Evolutionary conservation across 345 rosid species (phyloP).

Genomic region (Hibiscus trionum): DNA sequence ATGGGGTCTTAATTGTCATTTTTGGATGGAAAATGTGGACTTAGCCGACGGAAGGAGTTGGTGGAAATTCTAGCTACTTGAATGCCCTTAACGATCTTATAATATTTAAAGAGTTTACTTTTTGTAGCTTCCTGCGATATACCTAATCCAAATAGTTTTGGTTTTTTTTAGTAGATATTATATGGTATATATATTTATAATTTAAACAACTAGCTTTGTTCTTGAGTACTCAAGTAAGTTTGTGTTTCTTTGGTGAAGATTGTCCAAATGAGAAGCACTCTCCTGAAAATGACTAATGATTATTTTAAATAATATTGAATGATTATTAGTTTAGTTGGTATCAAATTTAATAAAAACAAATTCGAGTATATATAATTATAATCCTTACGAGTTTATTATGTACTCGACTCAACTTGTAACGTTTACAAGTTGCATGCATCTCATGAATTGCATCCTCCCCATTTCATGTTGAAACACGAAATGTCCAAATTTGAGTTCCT

Average conservation of each 20-base stretch:
- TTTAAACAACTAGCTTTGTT: neutral
- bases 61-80: slow-evolving; percentile 23
- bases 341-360: too few relatives aligned
- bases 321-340: too few relatives aligned
- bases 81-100: neutral
- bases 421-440: too few relatives aligned
- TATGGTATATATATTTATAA: neutral
- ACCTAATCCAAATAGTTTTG: slow-evolving; percentile 39
- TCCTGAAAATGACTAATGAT: too few relatives aligned
- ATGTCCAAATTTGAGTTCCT: too few relatives aligned
- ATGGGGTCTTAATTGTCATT: neutral
- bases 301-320: too few relatives aligned
- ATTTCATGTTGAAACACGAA: too few relatives aligned
- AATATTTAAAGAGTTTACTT: slow-evolving; percentile 2
- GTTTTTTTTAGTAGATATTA: slow-evolving; percentile 1
- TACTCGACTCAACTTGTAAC: too few relatives aligned
- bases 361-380: too few relatives aligned
- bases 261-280: neutral
- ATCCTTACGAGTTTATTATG: too few relatives aligned
- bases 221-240: neutral
- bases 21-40: slow-evolving; percentile 7
- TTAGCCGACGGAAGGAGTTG: slow-evolving; percentile 26
- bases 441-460: too few relatives aligned
- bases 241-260: too few relatives aligned
- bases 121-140: slow-evolving; percentile 20